phyloP scores from a whole-genome alignment of 129 eudicot genomes.

The Pittosporum tobira region DNA sequence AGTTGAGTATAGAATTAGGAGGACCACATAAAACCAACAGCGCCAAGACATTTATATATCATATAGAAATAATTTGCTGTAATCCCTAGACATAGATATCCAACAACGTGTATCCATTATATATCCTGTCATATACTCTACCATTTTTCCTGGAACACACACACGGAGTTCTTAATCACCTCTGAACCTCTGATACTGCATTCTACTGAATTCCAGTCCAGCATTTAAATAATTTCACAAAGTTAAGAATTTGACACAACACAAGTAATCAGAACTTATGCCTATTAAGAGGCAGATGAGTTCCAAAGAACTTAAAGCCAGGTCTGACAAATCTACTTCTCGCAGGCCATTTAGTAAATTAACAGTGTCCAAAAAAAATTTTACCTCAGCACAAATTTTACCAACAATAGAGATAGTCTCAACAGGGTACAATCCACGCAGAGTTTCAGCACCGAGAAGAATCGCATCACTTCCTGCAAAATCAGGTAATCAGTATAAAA shows the following conservation, averaged over 20 bases:
- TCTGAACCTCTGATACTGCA: no score
- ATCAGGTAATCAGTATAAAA: background rate
- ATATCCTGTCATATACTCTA: no score
- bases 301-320: background rate
- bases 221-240: background rate
- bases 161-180: no score
- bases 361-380: background rate
- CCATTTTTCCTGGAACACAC: no score
- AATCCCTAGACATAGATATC: no score
- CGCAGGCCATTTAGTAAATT: background rate
- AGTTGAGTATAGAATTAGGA: background rate
- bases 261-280: background rate
- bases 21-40: background rate
- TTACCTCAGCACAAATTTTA: conserved; percentile 68
- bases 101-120: no score
- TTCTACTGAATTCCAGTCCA: background rate
- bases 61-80: no score
- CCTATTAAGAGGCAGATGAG: background rate
- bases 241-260: background rate
- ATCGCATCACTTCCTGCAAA: conserved; percentile 67
- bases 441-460: conserved; percentile 79
- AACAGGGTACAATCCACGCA: conserved; percentile 60
- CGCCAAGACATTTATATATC: background rate
- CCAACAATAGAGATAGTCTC: conserved; percentile 57
- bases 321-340: background rate